A percentile compares a stretch with the other conserved stretches of the same genome.
phyloP scores from a whole-genome alignment of 1,284 basidiomycete species.

The Rhodotorula sp. region DNA sequence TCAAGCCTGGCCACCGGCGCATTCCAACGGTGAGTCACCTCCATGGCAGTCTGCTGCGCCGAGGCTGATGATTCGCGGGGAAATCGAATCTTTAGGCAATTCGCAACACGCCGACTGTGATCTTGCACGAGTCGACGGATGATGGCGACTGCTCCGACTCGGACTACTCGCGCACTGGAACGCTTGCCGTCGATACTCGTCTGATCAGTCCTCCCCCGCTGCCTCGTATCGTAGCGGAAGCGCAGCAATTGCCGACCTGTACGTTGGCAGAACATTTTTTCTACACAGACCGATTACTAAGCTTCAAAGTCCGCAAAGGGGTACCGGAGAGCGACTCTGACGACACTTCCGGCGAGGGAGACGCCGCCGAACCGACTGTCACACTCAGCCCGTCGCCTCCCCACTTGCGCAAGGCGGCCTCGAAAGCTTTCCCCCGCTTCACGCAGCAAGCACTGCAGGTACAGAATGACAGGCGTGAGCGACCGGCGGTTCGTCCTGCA shows the following conservation, averaged over 20 bases:
- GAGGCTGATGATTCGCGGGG: background rate
- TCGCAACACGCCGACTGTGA: slow-evolving; percentile 31
- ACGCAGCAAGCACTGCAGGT: too few species aligned
- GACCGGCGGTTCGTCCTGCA: too few species aligned
- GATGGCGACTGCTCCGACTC: slow-evolving; percentile 17
- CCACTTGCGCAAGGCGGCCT: background rate
- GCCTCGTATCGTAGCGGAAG: slow-evolving; percentile 22
- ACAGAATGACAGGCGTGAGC: too few species aligned
- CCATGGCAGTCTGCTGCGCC: background rate
- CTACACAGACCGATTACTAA: background rate
- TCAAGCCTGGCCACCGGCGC: slow-evolving; percentile 31
- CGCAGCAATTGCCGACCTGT: slow-evolving; percentile 32
- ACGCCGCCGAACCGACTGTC: slow-evolving; percentile 37
- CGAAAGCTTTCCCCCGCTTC: too few species aligned
- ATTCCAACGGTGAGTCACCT: slow-evolving; percentile 25
- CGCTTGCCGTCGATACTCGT: slow-evolving; percentile 2
- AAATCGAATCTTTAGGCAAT: slow-evolving; percentile 16
- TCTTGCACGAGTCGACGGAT: slow-evolving; percentile 29
- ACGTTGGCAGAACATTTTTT: background rate
- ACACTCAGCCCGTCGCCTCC: slow-evolving; percentile 15
- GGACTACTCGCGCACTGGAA: slow-evolving; percentile 12
- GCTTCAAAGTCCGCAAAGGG: background rate
- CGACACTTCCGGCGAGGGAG: slow-evolving; percentile 12
- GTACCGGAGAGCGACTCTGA: slow-evolving; percentile 1
- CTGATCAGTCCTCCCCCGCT: slow-evolving; percentile 26